Conservation (phyloP, 139 green algal genomes). For the Bryopsis sp. region DNA sequence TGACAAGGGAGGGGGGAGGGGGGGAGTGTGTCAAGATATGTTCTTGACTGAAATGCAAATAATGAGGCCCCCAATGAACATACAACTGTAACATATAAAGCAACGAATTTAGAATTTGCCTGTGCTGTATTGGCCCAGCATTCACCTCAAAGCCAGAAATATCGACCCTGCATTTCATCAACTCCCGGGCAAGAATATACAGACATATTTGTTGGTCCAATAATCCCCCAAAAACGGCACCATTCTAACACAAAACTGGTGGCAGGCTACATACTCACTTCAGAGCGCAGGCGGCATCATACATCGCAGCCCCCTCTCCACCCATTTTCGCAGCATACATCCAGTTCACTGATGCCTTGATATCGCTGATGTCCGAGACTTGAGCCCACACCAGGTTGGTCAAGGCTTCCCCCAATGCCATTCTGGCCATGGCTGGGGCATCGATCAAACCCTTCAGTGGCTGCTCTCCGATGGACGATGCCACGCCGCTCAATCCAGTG, state of each 20-base stretch:
- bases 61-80: no score
- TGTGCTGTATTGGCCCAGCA: no score
- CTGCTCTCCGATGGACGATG: constrained; percentile 93
- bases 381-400: constrained; percentile 89
- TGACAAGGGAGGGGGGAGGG: no score
- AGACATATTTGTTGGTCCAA: no score
- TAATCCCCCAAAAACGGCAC: no score
- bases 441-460: constrained; percentile 91
- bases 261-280: constrained; percentile 35
- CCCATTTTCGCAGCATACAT: constrained; percentile 99
- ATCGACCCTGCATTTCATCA: no score
- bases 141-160: no score
- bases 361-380: constrained; percentile 66
- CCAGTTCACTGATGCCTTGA: constrained; percentile 97
- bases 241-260: background rate
- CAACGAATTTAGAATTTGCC: no score
- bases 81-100: no score
- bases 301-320: constrained; percentile 90
- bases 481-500: constrained; percentile 62
- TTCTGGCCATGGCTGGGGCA: constrained; percentile 84
- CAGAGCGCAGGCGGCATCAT: constrained; percentile 76
- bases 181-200: no score
- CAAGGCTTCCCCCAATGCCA: constrained; percentile 88
- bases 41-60: no score
- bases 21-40: no score